Evolutionary conservation across 345 rosid species (phyloP).

Genomic region (Theobroma cacao): DNA sequence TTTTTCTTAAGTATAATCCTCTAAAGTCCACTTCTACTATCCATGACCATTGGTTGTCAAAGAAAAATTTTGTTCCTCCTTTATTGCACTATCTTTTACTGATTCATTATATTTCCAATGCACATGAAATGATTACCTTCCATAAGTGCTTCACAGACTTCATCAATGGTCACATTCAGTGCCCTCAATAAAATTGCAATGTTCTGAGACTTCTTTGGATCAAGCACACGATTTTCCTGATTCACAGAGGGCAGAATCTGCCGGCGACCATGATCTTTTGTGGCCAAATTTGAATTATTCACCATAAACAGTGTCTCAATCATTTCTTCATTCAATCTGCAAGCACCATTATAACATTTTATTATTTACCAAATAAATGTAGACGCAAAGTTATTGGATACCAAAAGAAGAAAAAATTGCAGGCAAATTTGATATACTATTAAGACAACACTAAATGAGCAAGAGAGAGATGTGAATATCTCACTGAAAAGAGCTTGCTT

Average conservation of each 20-base stretch:
- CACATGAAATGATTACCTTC: slow-evolving; percentile 51
- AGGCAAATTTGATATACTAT: background rate
- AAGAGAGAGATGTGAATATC: slow-evolving; percentile 19
- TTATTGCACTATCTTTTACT: background rate
- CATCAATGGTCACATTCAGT: slow-evolving; percentile 84
- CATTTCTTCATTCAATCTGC: slow-evolving; percentile 96
- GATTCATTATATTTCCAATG: background rate
- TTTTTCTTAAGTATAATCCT: background rate
- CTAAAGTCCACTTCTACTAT: background rate
- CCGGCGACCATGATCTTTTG: slow-evolving; percentile 40
- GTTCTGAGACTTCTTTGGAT: slow-evolving; percentile 90
- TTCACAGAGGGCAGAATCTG: slow-evolving; percentile 31
- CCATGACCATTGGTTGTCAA: background rate
- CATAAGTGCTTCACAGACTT: slow-evolving; percentile 87
- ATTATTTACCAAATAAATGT: background rate
- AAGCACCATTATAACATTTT: slow-evolving; percentile 17
- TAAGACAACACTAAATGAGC: background rate
- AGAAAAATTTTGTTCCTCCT: background rate
- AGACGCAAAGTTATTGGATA: background rate
- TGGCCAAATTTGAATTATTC: slow-evolving; percentile 46
- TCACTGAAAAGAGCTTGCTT: slow-evolving; percentile 92
- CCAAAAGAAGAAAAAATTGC: background rate
- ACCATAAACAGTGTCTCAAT: slow-evolving; percentile 81
- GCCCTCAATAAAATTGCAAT: slow-evolving; percentile 90
- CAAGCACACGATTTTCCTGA: slow-evolving; percentile 74